These are phyloP conservation scores for Leishmania gerbilli DNA, from an alignment of 208 protist species.

Conservation along the genomic window DNA sequence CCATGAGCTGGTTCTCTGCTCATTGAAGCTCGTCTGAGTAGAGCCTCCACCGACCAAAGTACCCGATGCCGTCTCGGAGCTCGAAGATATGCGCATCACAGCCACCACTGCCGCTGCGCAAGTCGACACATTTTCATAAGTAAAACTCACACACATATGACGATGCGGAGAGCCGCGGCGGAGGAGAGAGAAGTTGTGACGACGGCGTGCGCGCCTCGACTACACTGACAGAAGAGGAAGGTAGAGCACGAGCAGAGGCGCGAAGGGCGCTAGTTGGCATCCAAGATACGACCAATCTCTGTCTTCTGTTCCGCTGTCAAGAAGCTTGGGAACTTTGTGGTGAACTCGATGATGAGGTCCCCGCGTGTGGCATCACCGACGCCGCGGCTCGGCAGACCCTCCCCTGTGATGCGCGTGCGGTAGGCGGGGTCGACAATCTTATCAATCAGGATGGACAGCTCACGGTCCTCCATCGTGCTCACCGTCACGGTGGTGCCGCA, in stretches of 20 bases:
- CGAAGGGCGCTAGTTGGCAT: conserved; percentile 42
- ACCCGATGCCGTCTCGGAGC: not conserved
- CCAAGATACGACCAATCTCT: conserved; percentile 78
- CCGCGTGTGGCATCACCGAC: conserved; percentile 48
- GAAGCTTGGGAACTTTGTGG: conserved; percentile 80
- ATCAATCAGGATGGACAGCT: conserved; percentile 80
- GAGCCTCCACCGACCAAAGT: not conserved
- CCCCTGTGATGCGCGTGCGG: conserved; percentile 70
- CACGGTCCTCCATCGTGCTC: conserved; percentile 76
- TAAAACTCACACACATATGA: not conserved
- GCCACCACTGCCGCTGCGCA: not conserved
- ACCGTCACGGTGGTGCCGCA: conserved; percentile 86
- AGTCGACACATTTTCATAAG: not conserved
- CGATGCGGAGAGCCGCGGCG: not conserved
- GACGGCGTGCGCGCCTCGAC: not conserved
- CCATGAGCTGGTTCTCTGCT: not conserved
- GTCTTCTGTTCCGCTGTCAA: conserved; percentile 88
- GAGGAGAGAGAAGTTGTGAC: not conserved
- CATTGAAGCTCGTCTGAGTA: not conserved
- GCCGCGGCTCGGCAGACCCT: conserved; percentile 51
- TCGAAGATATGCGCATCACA: not conserved
- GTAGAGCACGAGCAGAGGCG: not conserved
- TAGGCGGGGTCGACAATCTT: conserved; percentile 88
- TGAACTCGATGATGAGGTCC: conserved; percentile 83
- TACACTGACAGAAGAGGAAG: conserved; percentile 11